phyloP scores from a whole-genome alignment of 1,139 yeast genomes.

The Taiozyma sp. region DNA sequence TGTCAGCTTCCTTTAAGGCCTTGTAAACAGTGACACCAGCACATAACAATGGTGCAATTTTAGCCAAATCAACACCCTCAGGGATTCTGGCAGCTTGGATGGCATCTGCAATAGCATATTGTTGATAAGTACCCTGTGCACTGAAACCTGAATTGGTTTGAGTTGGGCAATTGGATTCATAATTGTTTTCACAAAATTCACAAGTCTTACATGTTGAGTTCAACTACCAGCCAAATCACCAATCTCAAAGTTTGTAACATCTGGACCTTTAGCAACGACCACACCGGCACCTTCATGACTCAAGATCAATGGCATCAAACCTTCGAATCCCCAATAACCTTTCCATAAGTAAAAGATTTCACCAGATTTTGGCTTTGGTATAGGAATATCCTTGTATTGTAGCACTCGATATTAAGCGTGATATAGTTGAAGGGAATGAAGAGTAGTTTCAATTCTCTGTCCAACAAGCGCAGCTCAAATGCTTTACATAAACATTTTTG shows the following conservation, averaged over 20 bases:
- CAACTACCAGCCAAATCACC: constrained; percentile 61
- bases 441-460: background rate
- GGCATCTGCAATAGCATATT: constrained; percentile 61
- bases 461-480: background rate
- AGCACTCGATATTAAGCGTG: background rate
- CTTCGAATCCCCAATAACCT: constrained; percentile 69
- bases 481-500: background rate
- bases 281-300: constrained; percentile 67
- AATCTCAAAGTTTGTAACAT: constrained; percentile 51
- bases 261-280: constrained; percentile 52
- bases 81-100: constrained; percentile 58
- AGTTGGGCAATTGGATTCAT: constrained; percentile 51
- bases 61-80: constrained; percentile 47
- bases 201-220: constrained; percentile 56
- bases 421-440: background rate
- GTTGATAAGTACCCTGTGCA: constrained; percentile 63
- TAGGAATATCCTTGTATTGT: constrained; percentile 57
- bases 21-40: constrained; percentile 66
- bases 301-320: constrained; percentile 69
- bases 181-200: constrained; percentile 48
- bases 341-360: constrained; percentile 75
- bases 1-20: constrained; percentile 54
- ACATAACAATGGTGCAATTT: constrained; percentile 55
- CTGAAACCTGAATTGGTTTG: constrained; percentile 63
- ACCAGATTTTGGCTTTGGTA: constrained; percentile 62